Base-by-base conservation (phyloP, 2,329 filamentous ascomycete species). In the Hirsutella thompsonii region DNA sequence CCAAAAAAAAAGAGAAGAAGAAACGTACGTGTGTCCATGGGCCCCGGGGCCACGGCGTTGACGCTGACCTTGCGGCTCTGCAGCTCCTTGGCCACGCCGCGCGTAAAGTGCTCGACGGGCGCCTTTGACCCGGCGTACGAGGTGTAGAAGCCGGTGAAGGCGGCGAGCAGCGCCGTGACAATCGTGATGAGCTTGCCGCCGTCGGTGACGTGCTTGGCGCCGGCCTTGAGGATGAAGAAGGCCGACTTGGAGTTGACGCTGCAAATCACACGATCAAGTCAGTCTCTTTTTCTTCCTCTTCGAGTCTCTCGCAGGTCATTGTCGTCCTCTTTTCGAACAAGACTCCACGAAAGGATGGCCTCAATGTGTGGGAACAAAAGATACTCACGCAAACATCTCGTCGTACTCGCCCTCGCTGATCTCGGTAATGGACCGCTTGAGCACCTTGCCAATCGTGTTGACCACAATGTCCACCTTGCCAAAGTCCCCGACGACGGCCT, bases 361-460 rank as follows among this genome's bases (percentile, higher is more conserved):
- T n/a, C n/a, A n/a, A n/a, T n/a, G n/a, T n/a, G n/a, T n/a, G n/a
- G 10, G 28, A 5, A 20, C 21, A 36, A 18, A 10, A 10, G 32
- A 19, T 9, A 56, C 61, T 38, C 54, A 64, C 59, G 59, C 63
- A 57, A 68, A 69, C 61, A 68, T 67, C 3, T 56, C 49, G 46
- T 69, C 66, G 46, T 68, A 68, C 41, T 70, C 66, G 10, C 50
- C 55, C 47, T 69, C 67, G 4, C 52, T 55, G 37, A 69, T 63
- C 11, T 63, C 60, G 1, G 53, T 52, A 21, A 67, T 63, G 5
- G 62, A 56, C 55, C 69, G 69, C 61, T 67, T 67, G 36, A 67
- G 51, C 26, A 66, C 65, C 55, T 68, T 69, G 35, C 68, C 68
- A 28, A 70, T 59, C 13, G 67, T 71, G 52, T 71, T 71, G 47